These are phyloP conservation scores for Copromyces sp. DNA, from an alignment of 495 filamentous ascomycete genomes.

Conservation along the genomic window DNA sequence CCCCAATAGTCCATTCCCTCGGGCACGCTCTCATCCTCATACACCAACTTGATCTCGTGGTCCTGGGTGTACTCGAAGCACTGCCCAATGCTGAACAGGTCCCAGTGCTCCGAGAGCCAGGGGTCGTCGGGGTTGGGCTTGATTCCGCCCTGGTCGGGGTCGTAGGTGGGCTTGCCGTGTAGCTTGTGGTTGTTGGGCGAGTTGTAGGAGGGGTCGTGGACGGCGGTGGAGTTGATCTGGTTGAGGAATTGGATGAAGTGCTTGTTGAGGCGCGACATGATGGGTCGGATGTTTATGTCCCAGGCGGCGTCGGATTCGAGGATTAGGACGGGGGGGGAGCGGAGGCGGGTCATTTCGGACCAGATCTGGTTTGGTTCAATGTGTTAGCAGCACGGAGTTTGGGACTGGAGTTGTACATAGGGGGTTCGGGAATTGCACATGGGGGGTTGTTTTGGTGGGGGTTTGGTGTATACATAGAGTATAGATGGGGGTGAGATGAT, in stretches of 20 bases:
- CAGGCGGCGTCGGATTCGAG: constrained; percentile 15
- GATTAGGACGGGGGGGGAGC: constrained; percentile 11
- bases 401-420: too few relatives aligned
- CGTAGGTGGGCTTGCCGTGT: not conserved
- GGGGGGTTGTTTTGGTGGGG: too few relatives aligned
- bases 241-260: constrained; percentile 12
- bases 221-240: constrained; percentile 11
- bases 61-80: constrained; percentile 11
- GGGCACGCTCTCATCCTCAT: constrained; percentile 4
- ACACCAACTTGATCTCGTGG: constrained; percentile 5
- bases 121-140: constrained; percentile 10
- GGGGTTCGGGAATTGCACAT: too few relatives aligned
- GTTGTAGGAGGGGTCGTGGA: constrained; percentile 7
- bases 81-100: constrained; percentile 10
- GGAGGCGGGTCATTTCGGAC: constrained; percentile 8
- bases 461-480: too few relatives aligned
- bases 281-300: constrained; percentile 13
- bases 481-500: too few relatives aligned
- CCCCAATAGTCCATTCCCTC: constrained; percentile 7
- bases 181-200: not conserved
- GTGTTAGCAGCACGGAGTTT: too few relatives aligned
- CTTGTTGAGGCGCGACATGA: constrained; percentile 10
- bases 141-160: not conserved
- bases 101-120: constrained; percentile 15
- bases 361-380: constrained; percentile 5